Conservation (phyloP, 192 early-diverging fungal genomes). For the Thoreauomyces humboldtii region DNA sequence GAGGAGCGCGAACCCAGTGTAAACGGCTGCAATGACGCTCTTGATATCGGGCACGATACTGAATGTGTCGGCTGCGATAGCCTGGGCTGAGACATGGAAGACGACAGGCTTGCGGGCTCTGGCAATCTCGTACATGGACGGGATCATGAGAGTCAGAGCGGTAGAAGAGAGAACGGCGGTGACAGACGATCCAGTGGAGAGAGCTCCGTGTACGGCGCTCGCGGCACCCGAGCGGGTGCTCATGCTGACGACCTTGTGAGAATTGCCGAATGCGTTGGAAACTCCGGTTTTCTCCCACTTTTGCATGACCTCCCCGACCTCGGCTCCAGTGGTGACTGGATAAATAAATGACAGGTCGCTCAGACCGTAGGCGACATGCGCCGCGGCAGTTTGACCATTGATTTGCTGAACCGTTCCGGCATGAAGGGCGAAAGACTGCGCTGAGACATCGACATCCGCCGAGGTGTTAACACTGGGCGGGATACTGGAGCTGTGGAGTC, state of each 20-base stretch:
- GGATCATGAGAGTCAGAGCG: conserved; percentile 78
- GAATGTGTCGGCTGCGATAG: conserved; percentile 54
- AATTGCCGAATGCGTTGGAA: conserved; percentile 67
- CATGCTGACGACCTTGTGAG: conserved; percentile 71
- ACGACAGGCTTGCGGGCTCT: conserved; percentile 62
- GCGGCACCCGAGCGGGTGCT: conserved; percentile 78
- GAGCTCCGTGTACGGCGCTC: conserved; percentile 73
- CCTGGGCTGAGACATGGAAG: conserved; percentile 78
- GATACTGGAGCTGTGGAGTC: no score
- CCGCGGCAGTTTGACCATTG: conserved; percentile 45
- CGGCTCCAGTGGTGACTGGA: conserved; percentile 57
- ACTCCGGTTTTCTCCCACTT: conserved; percentile 65
- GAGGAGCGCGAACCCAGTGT: conserved; percentile 76
- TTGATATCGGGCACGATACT: conserved; percentile 60
- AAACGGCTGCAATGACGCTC: conserved; percentile 70
- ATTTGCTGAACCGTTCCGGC: conserved; percentile 4
- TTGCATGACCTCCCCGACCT: conserved; percentile 62
- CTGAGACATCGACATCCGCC: no score
- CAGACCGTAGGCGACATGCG: conserved; percentile 75
- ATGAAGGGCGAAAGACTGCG: background rate
- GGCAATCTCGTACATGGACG: conserved; percentile 74
- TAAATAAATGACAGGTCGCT: conserved; percentile 84
- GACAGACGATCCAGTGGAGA: conserved; percentile 44
- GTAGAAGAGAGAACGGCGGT: conserved; percentile 69
- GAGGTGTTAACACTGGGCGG: background rate